Evolutionary conservation across 176 grass and related monocot species (phyloP), one percentile per base, ranked within the genome.

Genomic region (Secale cereale): DNA sequence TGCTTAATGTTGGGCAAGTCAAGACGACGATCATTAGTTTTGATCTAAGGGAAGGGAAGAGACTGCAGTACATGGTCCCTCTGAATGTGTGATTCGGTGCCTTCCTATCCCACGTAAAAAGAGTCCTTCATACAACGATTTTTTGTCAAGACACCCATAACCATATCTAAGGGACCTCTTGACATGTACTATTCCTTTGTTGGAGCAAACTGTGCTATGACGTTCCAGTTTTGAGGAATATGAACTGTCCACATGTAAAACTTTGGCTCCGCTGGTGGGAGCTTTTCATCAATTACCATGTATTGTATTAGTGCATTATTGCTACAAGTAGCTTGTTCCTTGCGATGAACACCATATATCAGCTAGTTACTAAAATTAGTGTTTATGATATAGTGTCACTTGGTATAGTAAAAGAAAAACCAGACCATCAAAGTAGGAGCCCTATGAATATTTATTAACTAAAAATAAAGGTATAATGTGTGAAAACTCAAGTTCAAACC

Each of bases 31-130:
- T 91, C 1, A 81, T 93, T 16, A 91, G 94, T 83, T 77, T 81
- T 76, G 87, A 93, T 59, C 81, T 93, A 46, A 61, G 62, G 61
- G 66, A 72, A 1, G 89, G 94, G 6, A 89, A 96, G 46, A 73
- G 17, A 36, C 85, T 84, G 14, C 94, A 96, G 17, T 96, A 93
- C 31, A 93, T 86, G 0, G 89, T 96, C 33, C 87, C 81, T 83
- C 89, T 91, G 54, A 93, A 93, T 32, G 85, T 91, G 26, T 96
- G 91, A 91, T 96, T 96, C 9, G 89, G 94, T 16, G 89, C 91
- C n/a, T 96, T 89, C 78, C 83, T 87, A 40, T 89, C 87, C 27
- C 36, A 16, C 3, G 91, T 91, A 63, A 69, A 91, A 2, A 69
- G 86, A 66, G 30, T 31, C 86, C 30, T 31, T 31, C 30, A 31